A percentile compares a stretch with the other conserved stretches of the same genome.
Conservation (phyloP, 768 basidiomycete species). For the Ramaria sp. region DNA sequence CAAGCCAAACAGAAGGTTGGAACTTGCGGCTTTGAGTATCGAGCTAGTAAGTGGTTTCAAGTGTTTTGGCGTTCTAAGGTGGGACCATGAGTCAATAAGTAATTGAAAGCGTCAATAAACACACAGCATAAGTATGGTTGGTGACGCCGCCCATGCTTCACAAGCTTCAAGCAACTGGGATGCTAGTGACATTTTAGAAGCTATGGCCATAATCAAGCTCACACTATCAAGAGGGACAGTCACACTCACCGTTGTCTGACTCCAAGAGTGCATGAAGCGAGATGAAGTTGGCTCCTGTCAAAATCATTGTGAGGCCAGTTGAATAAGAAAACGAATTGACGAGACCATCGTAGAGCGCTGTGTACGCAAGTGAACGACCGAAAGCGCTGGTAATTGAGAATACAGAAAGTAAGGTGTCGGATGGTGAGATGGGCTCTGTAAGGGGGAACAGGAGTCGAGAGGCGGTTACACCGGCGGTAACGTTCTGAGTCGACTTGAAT, state of each 20-base stretch:
- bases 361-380: constrained; percentile 72
- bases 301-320: neutral
- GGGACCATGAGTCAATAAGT: neutral
- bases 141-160: constrained; percentile 18
- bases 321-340: neutral
- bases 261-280: constrained; percentile 48
- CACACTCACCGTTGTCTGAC: constrained; percentile 27
- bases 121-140: constrained; percentile 64
- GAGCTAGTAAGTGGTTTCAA: constrained; percentile 40
- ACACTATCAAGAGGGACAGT: neutral
- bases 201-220: neutral
- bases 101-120: constrained; percentile 5
- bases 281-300: constrained; percentile 39
- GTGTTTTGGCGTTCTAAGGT: constrained; percentile 37
- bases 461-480: constrained; percentile 85
- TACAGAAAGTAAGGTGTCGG: constrained; percentile 72
- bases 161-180: neutral
- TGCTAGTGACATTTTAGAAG: constrained; percentile 16
- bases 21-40: constrained; percentile 45
- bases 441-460: constrained; percentile 66
- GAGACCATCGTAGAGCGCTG: constrained; percentile 60
- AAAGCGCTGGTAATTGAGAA: constrained; percentile 66
- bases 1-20: constrained; percentile 43
- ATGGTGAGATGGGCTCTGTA: constrained; percentile 50
- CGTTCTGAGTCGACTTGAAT: constrained; percentile 29